A percentile compares a stretch with the other conserved stretches of the same genome.
Conservation (phyloP, 1,284 basidiomycete genomes). For the Malassezia japonica region DNA sequence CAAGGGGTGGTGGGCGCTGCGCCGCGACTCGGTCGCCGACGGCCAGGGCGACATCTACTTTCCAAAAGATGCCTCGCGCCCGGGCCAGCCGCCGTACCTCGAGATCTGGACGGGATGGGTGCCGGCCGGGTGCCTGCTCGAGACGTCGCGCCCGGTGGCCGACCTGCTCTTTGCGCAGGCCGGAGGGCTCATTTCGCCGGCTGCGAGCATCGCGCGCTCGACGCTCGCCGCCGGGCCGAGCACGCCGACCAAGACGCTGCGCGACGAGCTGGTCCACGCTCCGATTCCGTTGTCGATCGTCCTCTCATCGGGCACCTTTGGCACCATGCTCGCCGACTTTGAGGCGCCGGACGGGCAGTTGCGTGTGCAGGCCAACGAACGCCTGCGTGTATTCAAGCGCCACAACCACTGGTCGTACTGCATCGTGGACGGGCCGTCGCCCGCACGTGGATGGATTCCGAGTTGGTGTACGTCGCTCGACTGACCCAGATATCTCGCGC, state of each 20-base stretch:
- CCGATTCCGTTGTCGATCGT: slow-evolving; percentile 78
- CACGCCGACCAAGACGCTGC: slow-evolving; percentile 5
- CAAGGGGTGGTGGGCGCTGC: slow-evolving; percentile 98
- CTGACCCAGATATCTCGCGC: slow-evolving; percentile 3
- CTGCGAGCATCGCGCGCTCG: not conserved
- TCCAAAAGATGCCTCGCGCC: not conserved
- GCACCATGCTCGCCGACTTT: slow-evolving; percentile 89
- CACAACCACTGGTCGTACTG: slow-evolving; percentile 92
- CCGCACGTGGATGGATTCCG: slow-evolving; percentile 43
- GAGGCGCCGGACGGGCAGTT: slow-evolving; percentile 72
- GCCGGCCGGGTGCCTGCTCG: slow-evolving; percentile 71
- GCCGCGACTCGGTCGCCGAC: slow-evolving; percentile 64
- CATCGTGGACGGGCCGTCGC: slow-evolving; percentile 36
- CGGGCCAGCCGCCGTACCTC: not conserved
- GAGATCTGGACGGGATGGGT: slow-evolving; percentile 45
- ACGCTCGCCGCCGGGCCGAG: slow-evolving; percentile 2
- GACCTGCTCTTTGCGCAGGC: slow-evolving; percentile 38
- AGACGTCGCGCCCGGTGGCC: slow-evolving; percentile 55
- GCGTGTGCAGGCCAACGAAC: slow-evolving; percentile 72
- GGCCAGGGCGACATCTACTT: slow-evolving; percentile 63
- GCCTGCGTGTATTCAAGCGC: slow-evolving; percentile 79
- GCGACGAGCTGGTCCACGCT: slow-evolving; percentile 36
- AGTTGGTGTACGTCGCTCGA: slow-evolving; percentile 29
- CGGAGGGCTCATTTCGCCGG: not conserved
- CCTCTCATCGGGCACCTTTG: slow-evolving; percentile 84